Base-by-base conservation (phyloP, 495 filamentous ascomycete genomes). In the Penicillium atrosanguineum region DNA sequence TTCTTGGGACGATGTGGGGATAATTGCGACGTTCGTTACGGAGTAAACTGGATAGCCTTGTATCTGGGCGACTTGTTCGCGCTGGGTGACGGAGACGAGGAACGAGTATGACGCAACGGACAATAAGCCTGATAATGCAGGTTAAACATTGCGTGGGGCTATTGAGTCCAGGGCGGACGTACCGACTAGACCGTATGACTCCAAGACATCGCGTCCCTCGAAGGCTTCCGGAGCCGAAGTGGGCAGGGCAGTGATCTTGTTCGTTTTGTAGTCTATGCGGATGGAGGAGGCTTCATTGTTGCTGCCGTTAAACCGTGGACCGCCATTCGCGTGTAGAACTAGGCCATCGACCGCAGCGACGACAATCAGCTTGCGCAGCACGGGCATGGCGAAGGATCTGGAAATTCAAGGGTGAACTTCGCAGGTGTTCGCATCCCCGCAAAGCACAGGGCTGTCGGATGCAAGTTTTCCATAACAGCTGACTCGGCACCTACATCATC, bases 121-220 rank as follows among this genome's bases (percentile, higher is more conserved):
- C 34, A 89, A 70, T 5, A 91, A 74, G 15, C 90, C 90, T 94
- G 41, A 43, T 23, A 34, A 14, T 34, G 31, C 31, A 8, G 31
- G 12, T 34, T 34, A 34, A 8, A 34, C 14, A 14, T 8, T 34
- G 31, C 12, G 31, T 4, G 12, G 31, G 31, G 31, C 12, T 14
- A 34, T 14, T 34, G 9, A 23, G 31, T 4, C 31, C 12, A 4
- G 31, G 31, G 31, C 9, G 31, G 25, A 63, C 81, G 55, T 76
- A 96, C 93, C 93, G 65, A 95, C 82, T 44, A 97, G 82, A 14
- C 94, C 93, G 72, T 91, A 86, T 12, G 83, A 81, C 60, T 97
- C 94, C 40, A 96, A 77, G 26, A 56, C 57, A 12, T 72, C 69
- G 15, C 57, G 58, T n/a, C 61, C 70, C 31, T 76, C 72, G 25